These are phyloP conservation scores for Rostrohypoxylon terebratum DNA, from an alignment of 495 filamentous ascomycete species.

Conservation along the genomic window DNA sequence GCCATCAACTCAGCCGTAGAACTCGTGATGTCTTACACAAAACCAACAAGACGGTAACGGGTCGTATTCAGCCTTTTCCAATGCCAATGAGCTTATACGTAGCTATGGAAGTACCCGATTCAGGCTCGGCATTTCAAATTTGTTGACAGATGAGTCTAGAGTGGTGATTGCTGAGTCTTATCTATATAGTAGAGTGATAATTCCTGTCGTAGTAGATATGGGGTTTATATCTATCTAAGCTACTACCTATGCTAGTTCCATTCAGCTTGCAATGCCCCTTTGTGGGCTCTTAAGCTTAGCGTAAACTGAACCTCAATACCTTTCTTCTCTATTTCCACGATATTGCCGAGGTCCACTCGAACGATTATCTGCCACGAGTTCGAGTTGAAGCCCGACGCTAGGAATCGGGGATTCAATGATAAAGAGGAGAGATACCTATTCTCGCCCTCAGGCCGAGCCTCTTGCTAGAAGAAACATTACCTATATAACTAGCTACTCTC, in stretches of 20 bases:
- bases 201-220: background rate
- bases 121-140: background rate
- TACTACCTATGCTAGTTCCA: background rate
- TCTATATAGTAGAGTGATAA: background rate
- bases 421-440: background rate
- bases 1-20: conserved; percentile 16
- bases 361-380: background rate
- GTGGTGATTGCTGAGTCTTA: background rate
- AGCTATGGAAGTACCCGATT: background rate
- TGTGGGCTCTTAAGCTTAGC: background rate
- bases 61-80: background rate
- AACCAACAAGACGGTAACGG: background rate
- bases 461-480: background rate
- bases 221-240: background rate
- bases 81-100: background rate
- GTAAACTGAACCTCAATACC: background rate
- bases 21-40: conserved; percentile 14
- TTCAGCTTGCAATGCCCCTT: background rate
- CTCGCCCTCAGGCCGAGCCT: background rate
- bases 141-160: background rate
- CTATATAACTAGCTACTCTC: background rate
- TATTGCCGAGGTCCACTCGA: background rate
- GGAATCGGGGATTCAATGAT: background rate
- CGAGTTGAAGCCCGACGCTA: background rate
- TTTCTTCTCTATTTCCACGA: background rate